Percentiles rank a stretch among this genome's conserved stretches.
Conservation (phyloP, 176 grass and related monocot species). For the Cymbopogon citratus region DNA sequence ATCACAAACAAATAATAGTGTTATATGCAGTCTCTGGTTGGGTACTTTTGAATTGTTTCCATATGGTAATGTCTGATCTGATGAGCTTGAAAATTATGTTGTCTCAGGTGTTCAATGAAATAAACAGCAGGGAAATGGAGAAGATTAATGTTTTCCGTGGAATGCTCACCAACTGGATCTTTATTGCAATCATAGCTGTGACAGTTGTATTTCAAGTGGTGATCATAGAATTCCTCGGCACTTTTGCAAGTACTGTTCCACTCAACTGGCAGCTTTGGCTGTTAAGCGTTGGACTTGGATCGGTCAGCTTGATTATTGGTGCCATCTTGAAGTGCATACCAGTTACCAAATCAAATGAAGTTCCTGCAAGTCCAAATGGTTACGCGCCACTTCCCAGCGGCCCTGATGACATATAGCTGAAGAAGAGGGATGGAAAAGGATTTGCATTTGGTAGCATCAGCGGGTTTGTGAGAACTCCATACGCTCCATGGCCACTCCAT, state of each 20-base stretch:
- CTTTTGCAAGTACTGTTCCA: slow-evolving; percentile 77
- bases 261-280: slow-evolving; percentile 74
- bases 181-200: slow-evolving; percentile 45
- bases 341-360: slow-evolving; percentile 33
- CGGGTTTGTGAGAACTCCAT: not conserved
- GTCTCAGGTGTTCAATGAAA: slow-evolving; percentile 88
- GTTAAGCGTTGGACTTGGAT: slow-evolving; percentile 63
- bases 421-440: not conserved
- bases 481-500: not conserved
- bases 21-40: not conserved
- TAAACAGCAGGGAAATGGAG: slow-evolving; percentile 94
- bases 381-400: slow-evolving; percentile 54
- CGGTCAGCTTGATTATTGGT: slow-evolving; percentile 66
- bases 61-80: not conserved
- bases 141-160: slow-evolving; percentile 82
- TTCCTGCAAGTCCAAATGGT: slow-evolving; percentile 30
- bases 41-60: not conserved
- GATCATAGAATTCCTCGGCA: slow-evolving; percentile 86
- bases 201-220: slow-evolving; percentile 75
- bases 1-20: not conserved
- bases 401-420: slow-evolving; percentile 62
- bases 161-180: slow-evolving; percentile 71
- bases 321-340: slow-evolving; percentile 81
- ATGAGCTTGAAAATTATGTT: not conserved
- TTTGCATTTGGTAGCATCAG: not conserved